Evolutionary conservation across 306 rosid species (phyloP), one percentile per base, ranked within the genome.

Genomic region (Fagus crenata): DNA sequence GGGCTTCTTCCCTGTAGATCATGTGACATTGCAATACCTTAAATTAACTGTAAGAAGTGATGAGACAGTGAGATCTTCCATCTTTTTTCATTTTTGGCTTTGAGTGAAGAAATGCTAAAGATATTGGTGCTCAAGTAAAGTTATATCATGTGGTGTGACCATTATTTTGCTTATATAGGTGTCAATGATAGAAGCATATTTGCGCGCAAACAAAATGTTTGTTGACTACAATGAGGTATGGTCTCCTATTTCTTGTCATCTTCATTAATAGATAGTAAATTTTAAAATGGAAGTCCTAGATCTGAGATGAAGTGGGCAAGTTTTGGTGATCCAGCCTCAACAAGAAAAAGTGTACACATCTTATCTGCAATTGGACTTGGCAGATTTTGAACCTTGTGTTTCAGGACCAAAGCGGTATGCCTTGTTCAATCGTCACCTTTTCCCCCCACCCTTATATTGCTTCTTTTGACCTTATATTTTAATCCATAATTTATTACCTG

Each of bases 301-400:
- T 70, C 33, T 28, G 31, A 63, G 64, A 28, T 14, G 15, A 36
- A 15, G 5, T 1, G 15, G n/a, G 36, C 49, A 14, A 13, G 22
- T 80, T 70, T 41, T 6, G 15, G 28, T 49, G 15, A 17, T 70
- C 46, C 61, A 80, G 79, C 71, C 75, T 54, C 70, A 54, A 54
- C 69, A 67, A 46, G 79, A 74, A 67, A 74, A 43, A 6, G 75
- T 35, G 13, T 80, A 73, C 56, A 53, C 83, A 74, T 80, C 79
- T 12, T 75, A 74, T 65, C 51, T 80, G 40, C 79, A 55, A 68
- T 18, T 74, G 69, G 83, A 80, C 75, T 67, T 73, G 6, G 56
- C 79, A 74, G 74, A 74, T 32, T 79, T 74, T 6, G 83, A 80
- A 55, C 75, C 83, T 35, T 80, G 75, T 80, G 78, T 73, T 64